Conservation (phyloP, 75 land plant genomes). For the Pinus tabuliformis region DNA sequence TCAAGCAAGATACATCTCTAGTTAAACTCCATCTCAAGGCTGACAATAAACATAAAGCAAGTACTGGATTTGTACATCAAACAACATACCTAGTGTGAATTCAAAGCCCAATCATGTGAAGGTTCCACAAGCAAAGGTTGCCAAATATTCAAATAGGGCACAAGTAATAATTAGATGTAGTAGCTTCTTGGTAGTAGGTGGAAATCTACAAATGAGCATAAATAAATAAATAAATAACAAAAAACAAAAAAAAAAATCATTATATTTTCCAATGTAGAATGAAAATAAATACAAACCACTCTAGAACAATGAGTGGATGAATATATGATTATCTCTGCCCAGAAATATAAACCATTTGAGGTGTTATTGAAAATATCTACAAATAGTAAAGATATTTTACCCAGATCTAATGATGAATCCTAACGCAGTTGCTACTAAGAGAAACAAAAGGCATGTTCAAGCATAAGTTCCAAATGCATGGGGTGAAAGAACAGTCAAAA, state of each 20-base stretch:
- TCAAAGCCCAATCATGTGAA: conserved; percentile 67
- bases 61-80: conserved; percentile 11
- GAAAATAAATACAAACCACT: neutral
- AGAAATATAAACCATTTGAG: neutral
- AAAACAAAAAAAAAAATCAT: neutral
- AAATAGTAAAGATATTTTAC: conserved; percentile 25
- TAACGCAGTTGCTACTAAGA: conserved; percentile 77
- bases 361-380: neutral
- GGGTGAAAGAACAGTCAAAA: conserved; percentile 53
- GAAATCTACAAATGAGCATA: conserved; percentile 49
- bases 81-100: conserved; percentile 64
- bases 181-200: conserved; percentile 64
- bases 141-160: conserved; percentile 79
- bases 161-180: conserved; percentile 93
- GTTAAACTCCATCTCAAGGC: neutral
- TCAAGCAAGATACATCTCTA: neutral
- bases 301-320: neutral
- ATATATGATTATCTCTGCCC: neutral
- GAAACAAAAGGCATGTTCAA: conserved; percentile 73
- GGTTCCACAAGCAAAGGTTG: conserved; percentile 67
- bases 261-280: neutral
- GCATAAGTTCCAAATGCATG: conserved; percentile 73
- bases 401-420: conserved; percentile 90
- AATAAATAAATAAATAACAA: neutral
- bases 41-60: neutral